Base-by-base conservation (phyloP, 1,139 yeast species). In the Debaryomycetaceae sp. region DNA sequence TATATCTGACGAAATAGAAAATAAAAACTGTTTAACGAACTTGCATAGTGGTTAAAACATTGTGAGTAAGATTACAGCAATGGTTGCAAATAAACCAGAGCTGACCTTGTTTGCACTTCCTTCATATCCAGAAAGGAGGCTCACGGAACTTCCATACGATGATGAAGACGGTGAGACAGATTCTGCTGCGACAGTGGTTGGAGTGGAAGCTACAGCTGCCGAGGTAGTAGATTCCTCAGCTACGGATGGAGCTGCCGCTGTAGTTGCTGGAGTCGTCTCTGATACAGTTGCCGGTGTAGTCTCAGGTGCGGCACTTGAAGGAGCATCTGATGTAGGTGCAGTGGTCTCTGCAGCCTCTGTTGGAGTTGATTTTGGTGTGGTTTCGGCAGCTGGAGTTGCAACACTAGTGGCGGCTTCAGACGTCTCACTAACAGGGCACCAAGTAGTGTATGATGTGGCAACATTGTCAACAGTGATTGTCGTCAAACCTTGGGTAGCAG, bases 361-460 rank as follows among this genome's bases (percentile, higher is more conserved):
- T 6, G 22, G 13, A 11, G 22, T 14, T 13, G 38, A 6, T 20
- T 13, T 6, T 24, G 38, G 11, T 36, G 38, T 11, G 11, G 5
- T 24, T 36, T 22, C 20, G 3, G 14, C 22, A 20, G 23, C 11
- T 6, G 38, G 11, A 4, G 22, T 13, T 14, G n/a, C 4, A 11
- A 6, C n/a, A 14, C 20, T 17, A 14, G 22, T n/a, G 8, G 6
- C 2, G 20, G 23, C 22, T 6, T 7, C 6, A 36, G 24, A 5
- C 7, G 20, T 6, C 31, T 27, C 31, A 20, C 24, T 14, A 17
- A 37, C 34, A 1, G 50, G 52, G 41, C 65, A 63, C 53, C 55
- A 62, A 20, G 71, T 62, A 36, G 66, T 61, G 52, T 59, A 61
- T 24, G 57, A 44, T 13, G 66, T 57, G 38, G 44, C 47, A 11